Conservation (phyloP, 768 basidiomycete species). For the Cystofilobasidium macerans region DNA sequence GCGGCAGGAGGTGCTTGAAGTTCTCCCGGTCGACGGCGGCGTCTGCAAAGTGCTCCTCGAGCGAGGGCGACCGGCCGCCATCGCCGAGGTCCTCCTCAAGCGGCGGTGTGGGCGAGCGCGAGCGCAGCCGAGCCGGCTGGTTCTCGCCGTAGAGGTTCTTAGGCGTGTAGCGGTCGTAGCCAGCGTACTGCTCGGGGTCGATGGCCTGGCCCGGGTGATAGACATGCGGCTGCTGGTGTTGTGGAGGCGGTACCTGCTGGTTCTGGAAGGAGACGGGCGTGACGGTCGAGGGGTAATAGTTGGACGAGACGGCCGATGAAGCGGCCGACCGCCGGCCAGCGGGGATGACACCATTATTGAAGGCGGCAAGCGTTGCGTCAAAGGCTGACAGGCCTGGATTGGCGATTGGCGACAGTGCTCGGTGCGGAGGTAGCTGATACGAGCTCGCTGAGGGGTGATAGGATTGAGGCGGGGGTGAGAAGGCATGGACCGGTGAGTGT, state of each 20-base stretch:
- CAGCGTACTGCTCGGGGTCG: constrained; percentile 20
- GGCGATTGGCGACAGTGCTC: background rate
- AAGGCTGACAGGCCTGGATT: constrained; percentile 3
- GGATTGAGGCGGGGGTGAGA: constrained; percentile 2
- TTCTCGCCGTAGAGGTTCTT: constrained; percentile 17
- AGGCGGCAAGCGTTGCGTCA: constrained; percentile 13
- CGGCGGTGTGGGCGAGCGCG: constrained; percentile 21
- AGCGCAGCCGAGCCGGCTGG: constrained; percentile 9
- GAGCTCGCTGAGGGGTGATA: background rate
- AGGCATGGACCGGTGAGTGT: background rate
- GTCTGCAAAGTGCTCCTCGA: constrained; percentile 2
- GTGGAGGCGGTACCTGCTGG: background rate
- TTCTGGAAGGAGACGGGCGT: background rate
- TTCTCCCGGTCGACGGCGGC: background rate
- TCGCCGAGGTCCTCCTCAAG: constrained; percentile 20
- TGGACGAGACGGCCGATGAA: background rate
- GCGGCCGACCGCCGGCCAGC: too few relatives aligned
- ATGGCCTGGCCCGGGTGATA: constrained; percentile 12
- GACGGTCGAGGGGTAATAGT: background rate
- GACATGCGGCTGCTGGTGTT: background rate
- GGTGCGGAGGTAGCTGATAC: background rate
- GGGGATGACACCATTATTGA: too few relatives aligned
- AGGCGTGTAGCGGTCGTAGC: constrained; percentile 10
- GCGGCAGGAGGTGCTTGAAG: background rate
- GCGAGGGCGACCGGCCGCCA: background rate